These are phyloP conservation scores for Periglandula ipomoeae DNA, from an alignment of 2,329 filamentous ascomycete species.

Conservation along the genomic window DNA sequence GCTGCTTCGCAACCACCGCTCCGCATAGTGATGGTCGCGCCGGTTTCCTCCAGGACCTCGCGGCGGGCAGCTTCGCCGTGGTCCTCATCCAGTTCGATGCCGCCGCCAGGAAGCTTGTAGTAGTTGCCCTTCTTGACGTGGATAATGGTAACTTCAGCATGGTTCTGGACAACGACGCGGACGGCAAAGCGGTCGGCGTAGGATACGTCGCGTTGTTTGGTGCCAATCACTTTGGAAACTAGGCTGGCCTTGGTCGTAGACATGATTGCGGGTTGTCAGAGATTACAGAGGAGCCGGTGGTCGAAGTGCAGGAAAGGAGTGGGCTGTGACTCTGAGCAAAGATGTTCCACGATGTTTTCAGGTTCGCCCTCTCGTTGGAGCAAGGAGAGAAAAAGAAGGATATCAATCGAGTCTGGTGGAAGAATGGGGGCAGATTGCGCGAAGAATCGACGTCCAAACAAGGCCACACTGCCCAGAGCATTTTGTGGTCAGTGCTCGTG, in stretches of 20 bases:
- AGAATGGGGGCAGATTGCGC: too few species aligned
- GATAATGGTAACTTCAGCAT: conserved; percentile 5
- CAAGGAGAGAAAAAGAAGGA: too few species aligned
- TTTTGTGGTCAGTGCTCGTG: too few species aligned
- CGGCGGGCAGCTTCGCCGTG: conserved; percentile 3
- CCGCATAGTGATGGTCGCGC: conserved; percentile 1
- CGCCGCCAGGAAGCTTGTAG: conserved; percentile 11
- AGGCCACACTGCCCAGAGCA: too few species aligned
- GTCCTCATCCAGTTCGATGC: conserved; percentile 6
- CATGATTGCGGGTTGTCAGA: background rate
- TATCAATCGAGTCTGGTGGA: too few species aligned
- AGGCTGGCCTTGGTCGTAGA: background rate
- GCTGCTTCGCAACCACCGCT: conserved; percentile 4
- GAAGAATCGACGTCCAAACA: too few species aligned
- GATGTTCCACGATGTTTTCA: too few species aligned
- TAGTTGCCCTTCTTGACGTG: conserved; percentile 8
- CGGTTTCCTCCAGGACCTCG: conserved; percentile 9
- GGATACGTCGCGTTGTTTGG: background rate
- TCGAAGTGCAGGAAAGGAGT: background rate
- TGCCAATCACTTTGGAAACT: conserved; percentile 5
- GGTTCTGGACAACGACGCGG: conserved; percentile 6
- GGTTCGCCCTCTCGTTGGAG: too few species aligned
- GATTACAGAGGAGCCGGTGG: background rate
- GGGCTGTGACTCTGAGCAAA: background rate
- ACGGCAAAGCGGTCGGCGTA: conserved; percentile 6